Conservation (phyloP, 1,139 yeast species). For the Kodamaea alishanica region DNA sequence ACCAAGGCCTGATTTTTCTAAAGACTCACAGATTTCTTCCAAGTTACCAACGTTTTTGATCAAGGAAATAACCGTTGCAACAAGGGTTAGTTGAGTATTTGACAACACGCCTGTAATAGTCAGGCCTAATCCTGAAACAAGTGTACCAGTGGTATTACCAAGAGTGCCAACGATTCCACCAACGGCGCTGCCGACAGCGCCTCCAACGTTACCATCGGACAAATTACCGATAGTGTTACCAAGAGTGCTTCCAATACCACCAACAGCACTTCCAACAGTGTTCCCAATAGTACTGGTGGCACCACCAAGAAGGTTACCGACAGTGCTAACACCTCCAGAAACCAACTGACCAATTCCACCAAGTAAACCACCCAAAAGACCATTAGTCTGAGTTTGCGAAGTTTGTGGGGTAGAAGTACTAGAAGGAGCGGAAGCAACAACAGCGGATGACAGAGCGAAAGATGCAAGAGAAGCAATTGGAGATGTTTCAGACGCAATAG, state of each 20-base stretch:
- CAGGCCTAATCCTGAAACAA: constrained; percentile 2
- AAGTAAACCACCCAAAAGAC: constrained; percentile 12
- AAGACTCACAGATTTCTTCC: constrained; percentile 22
- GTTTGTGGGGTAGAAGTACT: background rate
- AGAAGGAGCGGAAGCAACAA: background rate
- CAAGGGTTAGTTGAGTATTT: constrained; percentile 7
- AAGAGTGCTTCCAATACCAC: constrained; percentile 7
- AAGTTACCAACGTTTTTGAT: constrained; percentile 17
- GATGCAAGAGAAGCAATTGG: constrained; percentile 1
- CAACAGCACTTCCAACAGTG: constrained; percentile 5
- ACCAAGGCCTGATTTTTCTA: constrained; percentile 29
- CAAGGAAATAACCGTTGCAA: constrained; percentile 12
- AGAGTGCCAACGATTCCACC: constrained; percentile 15
- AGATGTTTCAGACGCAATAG: background rate
- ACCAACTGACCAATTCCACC: constrained; percentile 6
- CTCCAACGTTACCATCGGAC: constrained; percentile 5
- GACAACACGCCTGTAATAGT: constrained; percentile 4
- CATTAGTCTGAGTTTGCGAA: constrained; percentile 5
- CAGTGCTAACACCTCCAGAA: constrained; percentile 2
- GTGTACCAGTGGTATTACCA: constrained; percentile 5
- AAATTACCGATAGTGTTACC: constrained; percentile 6
- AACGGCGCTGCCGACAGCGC: constrained; percentile 8
- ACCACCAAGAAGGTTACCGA: constrained; percentile 10
- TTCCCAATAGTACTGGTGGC: constrained; percentile 12
- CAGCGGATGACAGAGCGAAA: background rate